Base-by-base conservation (phyloP, 2,329 filamentous ascomycete genomes). In the Emmonsiellopsis sp. region DNA sequence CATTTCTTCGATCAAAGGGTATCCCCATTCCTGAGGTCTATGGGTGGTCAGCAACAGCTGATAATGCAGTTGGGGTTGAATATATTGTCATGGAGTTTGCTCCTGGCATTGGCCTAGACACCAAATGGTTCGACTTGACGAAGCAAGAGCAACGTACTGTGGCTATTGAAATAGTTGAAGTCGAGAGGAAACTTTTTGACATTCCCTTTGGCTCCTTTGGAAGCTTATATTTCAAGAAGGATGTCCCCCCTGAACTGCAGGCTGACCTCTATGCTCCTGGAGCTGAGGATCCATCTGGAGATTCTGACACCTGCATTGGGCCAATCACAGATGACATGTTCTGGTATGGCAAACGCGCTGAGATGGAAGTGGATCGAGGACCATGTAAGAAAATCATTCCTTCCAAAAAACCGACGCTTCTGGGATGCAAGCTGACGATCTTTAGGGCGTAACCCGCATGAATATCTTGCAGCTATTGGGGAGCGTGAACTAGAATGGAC, bases 41-140 rank as follows among this genome's bases (percentile, higher is more conserved):
- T 55, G 56, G 61, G 32, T 72, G 67, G 60, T 68, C 65, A 31
- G 47, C 65, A 34, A 64, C 62, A 9, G 49, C 53, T 20, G 58
- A 65, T 9, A 73, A 72, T 51, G 38, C 64, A 40, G 69, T 70
- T 37, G 68, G 69, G 2, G 66, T 65, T 45, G 69, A 72, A 59
- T 73, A 68, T 44, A 65, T 74, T 15, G 64, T 73, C 26, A 72
- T 71, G 62, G 70, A 69, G 53, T 62, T 64, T 30, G 57, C 66
- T 10, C 52, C 34, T 0, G 71, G 71, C 10, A 56, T 55, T 10
- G 60, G 63, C 3, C 51, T 71, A 15, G 66, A 63, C 8, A 59
- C 63, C 5, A 48, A 65, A 9, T 72, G 68, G 70, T 62, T 57
- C 47, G 41, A 47, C 7, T 42, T 60, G 38, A 51, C 57, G 0